Evolutionary conservation across 306 rosid species (phyloP).

Genomic region (Begonia peltatifolia): DNA sequence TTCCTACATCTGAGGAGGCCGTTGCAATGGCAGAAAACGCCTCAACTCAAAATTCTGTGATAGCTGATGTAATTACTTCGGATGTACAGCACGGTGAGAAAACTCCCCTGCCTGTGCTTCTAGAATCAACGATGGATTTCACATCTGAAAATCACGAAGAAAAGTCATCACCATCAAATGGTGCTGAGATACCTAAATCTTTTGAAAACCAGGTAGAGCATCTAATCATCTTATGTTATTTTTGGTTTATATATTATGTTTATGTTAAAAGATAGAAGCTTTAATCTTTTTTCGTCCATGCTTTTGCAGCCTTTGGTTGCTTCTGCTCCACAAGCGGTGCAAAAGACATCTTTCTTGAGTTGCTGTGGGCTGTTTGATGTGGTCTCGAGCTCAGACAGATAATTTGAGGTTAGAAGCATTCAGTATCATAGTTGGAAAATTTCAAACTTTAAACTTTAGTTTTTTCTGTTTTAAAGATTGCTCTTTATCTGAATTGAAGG

Average conservation of each 20-base stretch:
- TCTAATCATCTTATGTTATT: too few species aligned
- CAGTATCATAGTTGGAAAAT: too few species aligned
- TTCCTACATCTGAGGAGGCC: constrained; percentile 21
- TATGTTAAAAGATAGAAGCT: background rate
- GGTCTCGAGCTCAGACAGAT: constrained; percentile 41
- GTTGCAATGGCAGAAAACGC: constrained; percentile 16
- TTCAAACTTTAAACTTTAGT: too few species aligned
- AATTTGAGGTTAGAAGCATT: constrained; percentile 40
- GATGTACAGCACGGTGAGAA: background rate
- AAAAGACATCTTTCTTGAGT: constrained; percentile 43
- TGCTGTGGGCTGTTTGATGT: constrained; percentile 82
- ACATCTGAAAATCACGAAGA: constrained; percentile 16
- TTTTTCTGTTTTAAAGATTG: too few species aligned
- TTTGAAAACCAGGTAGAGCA: constrained; percentile 47
- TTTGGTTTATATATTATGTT: background rate
- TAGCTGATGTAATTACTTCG: too few species aligned
- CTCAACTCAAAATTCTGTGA: too few species aligned
- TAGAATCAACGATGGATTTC: constrained; percentile 2
- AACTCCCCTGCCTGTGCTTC: constrained; percentile 7
- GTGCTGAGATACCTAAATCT: constrained; percentile 21
- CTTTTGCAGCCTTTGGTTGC: constrained; percentile 38
- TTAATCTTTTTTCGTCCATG: background rate
- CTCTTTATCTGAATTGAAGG: too few species aligned
- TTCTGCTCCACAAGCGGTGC: constrained; percentile 25
- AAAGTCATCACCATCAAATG: constrained; percentile 12